Evolutionary conservation across 2,329 filamentous ascomycete genomes (phyloP).

Genomic region (Xylaria sp.): DNA sequence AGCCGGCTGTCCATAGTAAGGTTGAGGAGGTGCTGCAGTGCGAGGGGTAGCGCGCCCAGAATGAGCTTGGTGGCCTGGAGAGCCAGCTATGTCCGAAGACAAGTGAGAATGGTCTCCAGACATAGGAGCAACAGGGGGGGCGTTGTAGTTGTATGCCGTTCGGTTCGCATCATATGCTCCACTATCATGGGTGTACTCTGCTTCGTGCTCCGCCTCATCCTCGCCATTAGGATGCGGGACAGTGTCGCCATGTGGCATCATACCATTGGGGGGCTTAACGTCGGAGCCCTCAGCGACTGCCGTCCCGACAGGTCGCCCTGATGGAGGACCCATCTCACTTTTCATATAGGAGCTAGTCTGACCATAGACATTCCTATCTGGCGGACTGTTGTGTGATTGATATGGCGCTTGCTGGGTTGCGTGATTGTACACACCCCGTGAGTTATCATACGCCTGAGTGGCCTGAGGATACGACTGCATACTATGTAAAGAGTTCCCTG

Average conservation of each 20-base stretch:
- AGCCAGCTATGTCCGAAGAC: constrained; percentile 84
- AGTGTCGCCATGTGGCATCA: constrained; percentile 69
- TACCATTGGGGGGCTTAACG: constrained; percentile 72
- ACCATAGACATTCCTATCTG: constrained; percentile 72
- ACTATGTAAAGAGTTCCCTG: constrained; percentile 77
- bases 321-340: constrained; percentile 88
- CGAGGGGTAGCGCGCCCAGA: constrained; percentile 89
- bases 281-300: constrained; percentile 73
- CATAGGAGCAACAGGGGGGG: constrained; percentile 72
- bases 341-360: constrained; percentile 79
- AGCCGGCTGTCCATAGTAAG: constrained; percentile 75
- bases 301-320: constrained; percentile 67
- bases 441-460: constrained; percentile 78
- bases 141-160: constrained; percentile 81
- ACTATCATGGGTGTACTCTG: constrained; percentile 89
- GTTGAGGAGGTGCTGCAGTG: constrained; percentile 75
- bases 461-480: constrained; percentile 81
- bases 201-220: constrained; percentile 77
- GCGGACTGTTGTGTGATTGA: constrained; percentile 67
- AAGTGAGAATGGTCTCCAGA: constrained; percentile 80
- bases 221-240: constrained; percentile 66
- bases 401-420: constrained; percentile 79
- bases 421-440: constrained; percentile 78
- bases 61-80: constrained; percentile 79
- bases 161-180: constrained; percentile 79